A percentile compares a stretch with the other conserved stretches of the same genome.
Evolutionary conservation across 1,284 basidiomycete species (phyloP).

Genomic region (Irpex rosettiformis): DNA sequence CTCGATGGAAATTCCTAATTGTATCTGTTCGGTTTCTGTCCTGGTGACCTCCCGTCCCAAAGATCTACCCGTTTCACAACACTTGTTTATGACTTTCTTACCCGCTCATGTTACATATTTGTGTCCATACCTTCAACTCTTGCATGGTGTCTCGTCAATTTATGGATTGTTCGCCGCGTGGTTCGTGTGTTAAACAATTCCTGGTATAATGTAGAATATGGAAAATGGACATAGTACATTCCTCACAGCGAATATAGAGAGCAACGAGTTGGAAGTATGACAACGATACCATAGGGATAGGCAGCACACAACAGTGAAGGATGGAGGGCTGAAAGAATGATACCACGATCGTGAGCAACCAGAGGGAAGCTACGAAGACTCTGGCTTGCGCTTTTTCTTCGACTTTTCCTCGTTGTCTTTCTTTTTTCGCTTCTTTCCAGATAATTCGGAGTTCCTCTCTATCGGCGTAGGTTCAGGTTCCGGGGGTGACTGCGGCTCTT

Average conservation of each 20-base stretch:
- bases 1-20: constrained; percentile 1
- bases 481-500: background rate
- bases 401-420: background rate
- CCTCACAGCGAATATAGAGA: background rate
- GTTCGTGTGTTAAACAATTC: background rate
- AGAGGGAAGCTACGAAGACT: background rate
- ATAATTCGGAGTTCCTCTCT: background rate
- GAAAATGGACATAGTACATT: background rate
- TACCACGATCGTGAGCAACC: background rate
- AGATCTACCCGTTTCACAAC: background rate
- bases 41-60: background rate
- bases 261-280: background rate
- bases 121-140: background rate
- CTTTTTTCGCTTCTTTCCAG: background rate
- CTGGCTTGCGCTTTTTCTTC: background rate
- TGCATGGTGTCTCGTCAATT: too few species aligned
- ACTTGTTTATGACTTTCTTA: background rate
- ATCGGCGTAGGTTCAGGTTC: background rate
- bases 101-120: background rate
- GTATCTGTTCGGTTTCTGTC: background rate
- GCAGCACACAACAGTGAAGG: too few species aligned
- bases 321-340: background rate
- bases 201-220: background rate
- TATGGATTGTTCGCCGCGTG: too few species aligned
- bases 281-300: too few species aligned